Evolutionary conservation across 768 basidiomycete species (phyloP), one percentile per base, ranked within the genome.

Genomic region (Leucocoprinus sp.): DNA sequence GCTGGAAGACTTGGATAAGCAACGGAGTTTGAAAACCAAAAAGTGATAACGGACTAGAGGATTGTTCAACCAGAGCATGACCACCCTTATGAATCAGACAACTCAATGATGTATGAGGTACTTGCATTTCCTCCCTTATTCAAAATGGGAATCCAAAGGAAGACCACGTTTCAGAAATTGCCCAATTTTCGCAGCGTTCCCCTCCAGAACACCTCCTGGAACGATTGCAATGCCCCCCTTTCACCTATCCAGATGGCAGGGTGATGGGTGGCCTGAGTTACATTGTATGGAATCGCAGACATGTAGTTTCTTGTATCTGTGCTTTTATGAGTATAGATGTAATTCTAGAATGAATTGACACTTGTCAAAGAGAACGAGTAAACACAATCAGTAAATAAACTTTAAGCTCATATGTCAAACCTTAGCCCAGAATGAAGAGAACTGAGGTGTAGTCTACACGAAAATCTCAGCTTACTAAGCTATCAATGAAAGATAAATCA

Each of bases 221-320:
- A 71, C 69, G 18, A 86, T 66, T 5, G 73, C 67, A 2, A 78
- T 71, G 37, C 75, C 72, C 0, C 72, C 83, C 78, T 83, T 54
- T 85, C 84, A 1, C 82, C 87, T 85, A 91, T 89, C 87, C 86
- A 89, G 28, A 91, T 89, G 0, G 87, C 87, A 8, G 87, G 85
- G 52, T 87, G 87, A 42, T 85, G 79, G 1, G 87, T 89, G 6
- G 75, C 85, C 33, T 82, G 76, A 52, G 44, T 45, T 12, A 45
- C 18, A 57, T 84, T 84, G 55, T 81, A 84, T 2, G 83, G 80
- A 2, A 76, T 77, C 7, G 76, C 68, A 5, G 82, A 85, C 37
- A 84, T 80, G 48, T 82, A 85, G 62, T 86, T 44, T 76, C 64
- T 43, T 82, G 73, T 5, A 83, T 88, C 60, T 85, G 83, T 0